These are phyloP conservation scores for Linaria vulgaris DNA, from an alignment of 257 asterid genomes.

Conservation along the genomic window DNA sequence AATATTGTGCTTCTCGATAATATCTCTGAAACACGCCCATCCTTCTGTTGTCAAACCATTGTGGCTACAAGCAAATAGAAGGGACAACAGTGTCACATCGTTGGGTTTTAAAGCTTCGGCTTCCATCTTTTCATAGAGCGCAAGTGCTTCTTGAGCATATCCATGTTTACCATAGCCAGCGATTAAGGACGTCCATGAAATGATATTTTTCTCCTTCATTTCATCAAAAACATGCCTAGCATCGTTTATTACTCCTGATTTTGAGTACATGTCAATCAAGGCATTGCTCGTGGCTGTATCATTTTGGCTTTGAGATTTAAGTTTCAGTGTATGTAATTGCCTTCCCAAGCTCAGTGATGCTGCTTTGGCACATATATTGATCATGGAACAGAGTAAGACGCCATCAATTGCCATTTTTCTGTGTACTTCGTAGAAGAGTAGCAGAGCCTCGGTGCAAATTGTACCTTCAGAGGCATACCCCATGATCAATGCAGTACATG, in stretches of 20 bases:
- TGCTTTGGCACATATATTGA: slow-evolving; percentile 47
- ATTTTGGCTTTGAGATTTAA: slow-evolving; percentile 33
- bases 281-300: slow-evolving; percentile 45
- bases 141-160: slow-evolving; percentile 42
- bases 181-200: slow-evolving; percentile 62
- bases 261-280: slow-evolving; percentile 65
- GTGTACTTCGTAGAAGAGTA: slow-evolving; percentile 35
- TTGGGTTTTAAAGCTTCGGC: slow-evolving; percentile 50
- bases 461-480: slow-evolving; percentile 49
- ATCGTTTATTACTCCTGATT: slow-evolving; percentile 49
- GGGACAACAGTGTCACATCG: slow-evolving; percentile 46
- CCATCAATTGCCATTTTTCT: slow-evolving; percentile 31
- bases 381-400: slow-evolving; percentile 47
- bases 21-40: slow-evolving; percentile 38
- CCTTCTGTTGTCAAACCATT: slow-evolving; percentile 46
- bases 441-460: slow-evolving; percentile 31
- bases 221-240: slow-evolving; percentile 47
- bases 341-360: slow-evolving; percentile 44
- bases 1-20: slow-evolving; percentile 39
- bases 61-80: slow-evolving; percentile 60
- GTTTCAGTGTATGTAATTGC: slow-evolving; percentile 39
- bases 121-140: slow-evolving; percentile 43
- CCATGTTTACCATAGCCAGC: slow-evolving; percentile 52
- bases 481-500: slow-evolving; percentile 57
- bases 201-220: slow-evolving; percentile 46